These are phyloP conservation scores for Calamus simplicifolius DNA, from an alignment of 176 grass and related monocot species.

Conservation along the genomic window DNA sequence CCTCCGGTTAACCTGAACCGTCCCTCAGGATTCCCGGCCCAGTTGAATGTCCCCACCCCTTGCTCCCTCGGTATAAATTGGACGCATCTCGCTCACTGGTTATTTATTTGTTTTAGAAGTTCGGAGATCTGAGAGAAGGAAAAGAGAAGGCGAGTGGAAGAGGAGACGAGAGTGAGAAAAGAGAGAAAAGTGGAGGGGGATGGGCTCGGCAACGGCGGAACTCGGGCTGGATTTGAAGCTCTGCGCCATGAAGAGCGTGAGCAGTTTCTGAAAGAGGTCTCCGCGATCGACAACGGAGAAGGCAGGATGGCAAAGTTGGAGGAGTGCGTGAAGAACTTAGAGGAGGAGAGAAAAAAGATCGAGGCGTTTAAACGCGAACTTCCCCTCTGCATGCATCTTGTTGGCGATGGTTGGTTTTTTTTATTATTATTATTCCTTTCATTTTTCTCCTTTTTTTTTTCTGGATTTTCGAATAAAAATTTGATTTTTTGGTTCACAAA, in stretches of 20 bases:
- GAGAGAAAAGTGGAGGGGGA: constrained; percentile 3
- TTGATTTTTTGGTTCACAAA: background rate
- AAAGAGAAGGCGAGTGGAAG: background rate
- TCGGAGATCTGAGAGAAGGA: background rate
- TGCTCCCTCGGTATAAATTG: background rate
- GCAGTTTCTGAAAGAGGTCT: constrained; percentile 28
- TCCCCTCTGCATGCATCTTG: constrained; percentile 74
- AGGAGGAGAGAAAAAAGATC: constrained; percentile 84
- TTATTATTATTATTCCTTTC: background rate
- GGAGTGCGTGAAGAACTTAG: constrained; percentile 55
- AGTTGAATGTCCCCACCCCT: background rate
- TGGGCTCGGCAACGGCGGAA: constrained; percentile 12
- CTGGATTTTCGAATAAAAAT: background rate
- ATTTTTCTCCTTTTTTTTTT: background rate
- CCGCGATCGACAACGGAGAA: background rate
- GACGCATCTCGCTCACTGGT: background rate
- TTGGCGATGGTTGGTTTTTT: constrained; percentile 42
- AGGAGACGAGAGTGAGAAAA: background rate
- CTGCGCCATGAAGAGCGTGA: constrained; percentile 26
- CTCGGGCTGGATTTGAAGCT: constrained; percentile 29
- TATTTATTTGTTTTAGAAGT: background rate
- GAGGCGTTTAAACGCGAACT: constrained; percentile 81
- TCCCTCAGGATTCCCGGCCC: constrained; percentile 24
- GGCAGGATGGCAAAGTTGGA: constrained; percentile 44
- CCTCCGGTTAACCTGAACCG: constrained; percentile 13